phyloP scores from a whole-genome alignment of 768 basidiomycete genomes.

The Mycena venus region DNA sequence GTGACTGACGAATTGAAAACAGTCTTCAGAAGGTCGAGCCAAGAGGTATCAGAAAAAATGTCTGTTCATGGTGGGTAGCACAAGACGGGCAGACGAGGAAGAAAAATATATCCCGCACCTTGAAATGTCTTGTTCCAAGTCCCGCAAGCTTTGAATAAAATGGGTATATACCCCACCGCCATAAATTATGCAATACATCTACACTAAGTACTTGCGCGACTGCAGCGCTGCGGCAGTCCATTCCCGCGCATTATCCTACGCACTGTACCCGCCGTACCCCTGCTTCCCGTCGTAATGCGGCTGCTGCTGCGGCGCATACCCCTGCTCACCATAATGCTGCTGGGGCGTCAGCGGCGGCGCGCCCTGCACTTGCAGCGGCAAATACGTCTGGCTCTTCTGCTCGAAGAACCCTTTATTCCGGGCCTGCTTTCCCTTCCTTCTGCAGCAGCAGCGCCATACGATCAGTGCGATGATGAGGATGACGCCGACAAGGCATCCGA shows the following conservation, averaged over 20 bases:
- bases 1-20: no score
- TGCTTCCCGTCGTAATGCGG: background rate
- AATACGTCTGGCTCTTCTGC: conserved; percentile 33
- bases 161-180: background rate
- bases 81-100: no score
- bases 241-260: background rate
- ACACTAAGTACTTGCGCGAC: background rate
- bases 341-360: background rate
- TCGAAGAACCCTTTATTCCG: conserved; percentile 26
- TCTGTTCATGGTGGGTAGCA: no score
- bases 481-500: conserved; percentile 68
- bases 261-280: background rate
- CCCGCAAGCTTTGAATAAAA: background rate
- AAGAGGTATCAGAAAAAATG: no score
- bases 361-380: conserved; percentile 33
- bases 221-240: conserved; percentile 7
- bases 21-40: no score
- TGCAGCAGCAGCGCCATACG: conserved; percentile 60
- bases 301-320: background rate
- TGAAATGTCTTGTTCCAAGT: no score
- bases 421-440: conserved; percentile 25
- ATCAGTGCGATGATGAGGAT: conserved; percentile 60
- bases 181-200: conserved; percentile 26
- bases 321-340: background rate
- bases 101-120: no score